These are phyloP conservation scores for Cardamine chenopodiifolia DNA, from an alignment of 345 rosid genomes.

Conservation along the genomic window DNA sequence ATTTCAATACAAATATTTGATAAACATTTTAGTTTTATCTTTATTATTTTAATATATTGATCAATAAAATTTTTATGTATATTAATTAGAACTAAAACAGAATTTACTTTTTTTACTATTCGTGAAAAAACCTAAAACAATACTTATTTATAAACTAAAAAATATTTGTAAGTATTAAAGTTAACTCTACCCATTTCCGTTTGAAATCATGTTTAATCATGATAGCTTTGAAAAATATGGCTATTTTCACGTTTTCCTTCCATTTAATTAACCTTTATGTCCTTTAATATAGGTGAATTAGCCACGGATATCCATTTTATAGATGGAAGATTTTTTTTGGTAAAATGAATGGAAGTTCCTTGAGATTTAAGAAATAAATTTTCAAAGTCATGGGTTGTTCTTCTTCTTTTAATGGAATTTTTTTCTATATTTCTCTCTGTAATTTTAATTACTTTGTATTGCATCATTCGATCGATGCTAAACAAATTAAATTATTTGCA, in stretches of 20 bases:
- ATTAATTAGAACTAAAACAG: no score
- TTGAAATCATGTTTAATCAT: slow-evolving; percentile 23
- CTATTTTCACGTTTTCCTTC: slow-evolving; percentile 12
- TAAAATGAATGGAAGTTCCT: slow-evolving; percentile 5
- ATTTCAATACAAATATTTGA: no score
- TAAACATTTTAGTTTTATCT: no score
- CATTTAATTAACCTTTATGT: neutral
- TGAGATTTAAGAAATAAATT: slow-evolving; percentile 3
- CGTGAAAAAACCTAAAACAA: no score
- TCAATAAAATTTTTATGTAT: no score
- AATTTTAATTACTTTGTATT: neutral
- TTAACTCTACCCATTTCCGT: slow-evolving; percentile 1
- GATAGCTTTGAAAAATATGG: slow-evolving; percentile 2
- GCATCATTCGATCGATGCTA: slow-evolving; percentile 7
- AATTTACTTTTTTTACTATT: no score
- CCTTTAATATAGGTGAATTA: neutral
- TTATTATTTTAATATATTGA: no score
- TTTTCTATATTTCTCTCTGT: neutral
- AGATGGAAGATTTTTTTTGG: neutral
- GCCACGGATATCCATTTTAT: neutral
- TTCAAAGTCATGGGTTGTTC: slow-evolving; percentile 17
- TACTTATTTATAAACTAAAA: no score
- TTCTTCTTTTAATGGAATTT: neutral
- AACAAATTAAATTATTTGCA: slow-evolving; percentile 6
- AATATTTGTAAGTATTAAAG: slow-evolving; percentile 2